These are phyloP conservation scores for Novymonas esmeraldas DNA, from an alignment of 208 protist genomes.

Conservation along the genomic window DNA sequence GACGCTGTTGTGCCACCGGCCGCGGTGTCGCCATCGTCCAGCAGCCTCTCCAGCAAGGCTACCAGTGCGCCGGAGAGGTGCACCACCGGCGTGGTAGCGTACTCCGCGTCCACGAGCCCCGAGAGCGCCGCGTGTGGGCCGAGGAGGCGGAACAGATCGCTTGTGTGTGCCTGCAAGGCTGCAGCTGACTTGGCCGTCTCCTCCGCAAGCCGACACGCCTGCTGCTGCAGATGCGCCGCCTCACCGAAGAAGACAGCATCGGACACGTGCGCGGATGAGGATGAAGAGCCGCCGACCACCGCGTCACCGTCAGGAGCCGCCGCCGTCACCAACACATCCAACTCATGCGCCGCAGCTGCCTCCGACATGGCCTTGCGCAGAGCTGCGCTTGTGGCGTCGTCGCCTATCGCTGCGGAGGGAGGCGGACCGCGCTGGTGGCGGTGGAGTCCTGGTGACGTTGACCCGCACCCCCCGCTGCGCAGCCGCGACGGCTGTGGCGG, in stretches of 20 bases:
- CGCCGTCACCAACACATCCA: neutral
- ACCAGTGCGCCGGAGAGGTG: constrained; percentile 18
- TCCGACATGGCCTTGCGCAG: constrained; percentile 5
- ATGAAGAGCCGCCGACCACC: neutral
- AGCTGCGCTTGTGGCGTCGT: constrained; percentile 5
- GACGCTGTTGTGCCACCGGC: neutral
- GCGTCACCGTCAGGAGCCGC: neutral
- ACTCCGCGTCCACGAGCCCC: constrained; percentile 12
- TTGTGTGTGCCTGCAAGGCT: constrained; percentile 18
- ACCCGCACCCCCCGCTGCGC: too few relatives aligned
- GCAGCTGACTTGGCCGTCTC: constrained; percentile 18
- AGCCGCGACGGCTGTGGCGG: too few relatives aligned
- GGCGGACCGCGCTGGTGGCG: too few relatives aligned
- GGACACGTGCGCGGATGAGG: constrained; percentile 4
- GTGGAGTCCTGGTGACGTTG: too few relatives aligned
- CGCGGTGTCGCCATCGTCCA: neutral
- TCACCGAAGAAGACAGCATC: constrained; percentile 26
- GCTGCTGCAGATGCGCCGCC: constrained; percentile 18
- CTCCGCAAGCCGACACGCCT: constrained; percentile 14
- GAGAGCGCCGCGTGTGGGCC: constrained; percentile 26
- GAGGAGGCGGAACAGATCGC: constrained; percentile 19
- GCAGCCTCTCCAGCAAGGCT: constrained; percentile 13
- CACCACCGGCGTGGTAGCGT: constrained; percentile 19
- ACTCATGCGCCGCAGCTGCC: neutral
- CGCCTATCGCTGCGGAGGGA: too few relatives aligned